phyloP scores from a whole-genome alignment of 2,329 filamentous ascomycete genomes.

The Colletotrichum lentis region DNA sequence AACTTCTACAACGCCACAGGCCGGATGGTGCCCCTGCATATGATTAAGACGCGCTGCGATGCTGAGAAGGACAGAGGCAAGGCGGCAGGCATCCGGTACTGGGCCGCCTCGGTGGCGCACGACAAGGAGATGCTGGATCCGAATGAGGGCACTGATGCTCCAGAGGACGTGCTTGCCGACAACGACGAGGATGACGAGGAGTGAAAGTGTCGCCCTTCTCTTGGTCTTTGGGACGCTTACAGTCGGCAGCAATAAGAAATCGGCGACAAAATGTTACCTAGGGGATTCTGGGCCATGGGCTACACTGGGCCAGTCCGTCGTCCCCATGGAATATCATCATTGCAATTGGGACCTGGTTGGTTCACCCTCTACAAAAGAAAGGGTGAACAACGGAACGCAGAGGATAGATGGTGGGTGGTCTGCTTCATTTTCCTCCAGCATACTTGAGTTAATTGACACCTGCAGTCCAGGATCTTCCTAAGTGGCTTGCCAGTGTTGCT shows the following conservation, averaged over 20 bases:
- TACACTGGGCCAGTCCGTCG: no score
- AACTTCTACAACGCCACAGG: slow-evolving; percentile 56
- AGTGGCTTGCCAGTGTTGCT: neutral
- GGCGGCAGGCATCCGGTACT: slow-evolving; percentile 28
- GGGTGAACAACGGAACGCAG: neutral
- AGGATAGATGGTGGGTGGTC: neutral
- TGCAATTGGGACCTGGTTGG: neutral
- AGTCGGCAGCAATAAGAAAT: neutral
- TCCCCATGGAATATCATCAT: neutral
- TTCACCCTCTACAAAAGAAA: neutral
- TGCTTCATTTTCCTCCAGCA: neutral
- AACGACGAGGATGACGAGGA: slow-evolving; percentile 32
- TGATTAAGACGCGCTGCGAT: slow-evolving; percentile 50
- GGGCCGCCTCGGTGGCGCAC: slow-evolving; percentile 32
- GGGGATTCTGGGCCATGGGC: neutral
- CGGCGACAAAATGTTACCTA: neutral
- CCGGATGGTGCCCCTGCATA: slow-evolving; percentile 50
- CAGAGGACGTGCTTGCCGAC: slow-evolving; percentile 31
- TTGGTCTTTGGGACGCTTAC: neutral
- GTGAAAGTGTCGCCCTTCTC: neutral
- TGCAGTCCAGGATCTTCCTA: neutral
- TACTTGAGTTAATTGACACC: neutral
- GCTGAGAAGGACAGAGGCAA: slow-evolving; percentile 41
- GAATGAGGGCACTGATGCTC: slow-evolving; percentile 12
- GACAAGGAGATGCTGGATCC: slow-evolving; percentile 35